Evolutionary conservation across 192 early-diverging fungal species (phyloP).

Genomic region (Coemansia sp.): DNA sequence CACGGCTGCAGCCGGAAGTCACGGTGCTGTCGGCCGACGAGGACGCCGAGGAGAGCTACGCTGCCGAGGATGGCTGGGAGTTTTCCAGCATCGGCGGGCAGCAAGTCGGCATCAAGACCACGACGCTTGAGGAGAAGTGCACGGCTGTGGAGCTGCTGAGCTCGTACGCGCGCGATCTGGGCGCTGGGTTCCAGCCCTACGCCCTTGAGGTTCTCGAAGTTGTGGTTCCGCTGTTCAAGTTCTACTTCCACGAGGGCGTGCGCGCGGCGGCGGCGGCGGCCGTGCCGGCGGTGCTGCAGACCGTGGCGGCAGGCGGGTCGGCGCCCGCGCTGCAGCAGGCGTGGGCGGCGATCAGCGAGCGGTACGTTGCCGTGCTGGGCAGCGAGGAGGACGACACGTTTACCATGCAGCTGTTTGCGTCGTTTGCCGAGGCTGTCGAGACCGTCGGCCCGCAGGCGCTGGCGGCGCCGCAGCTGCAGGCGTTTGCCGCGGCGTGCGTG

Average conservation of each 20-base stretch:
- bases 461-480: conserved; percentile 59
- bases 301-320: conserved; percentile 51
- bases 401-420: conserved; percentile 69
- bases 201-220: conserved; percentile 79
- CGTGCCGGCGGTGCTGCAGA: conserved; percentile 74
- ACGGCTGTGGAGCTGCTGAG: conserved; percentile 97
- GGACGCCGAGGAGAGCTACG: conserved; percentile 82
- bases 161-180: conserved; percentile 90
- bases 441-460: conserved; percentile 39
- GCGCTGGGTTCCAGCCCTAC: conserved; percentile 82
- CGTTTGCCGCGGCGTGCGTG: conserved; percentile 65
- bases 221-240: conserved; percentile 84
- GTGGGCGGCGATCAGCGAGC: conserved; percentile 71
- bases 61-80: conserved; percentile 98
- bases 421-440: conserved; percentile 69
- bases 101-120: conserved; percentile 93
- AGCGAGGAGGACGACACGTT: conserved; percentile 80
- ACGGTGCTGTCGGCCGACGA: conserved; percentile 79
- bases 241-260: conserved; percentile 98
- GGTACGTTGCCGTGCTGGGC: conserved; percentile 73
- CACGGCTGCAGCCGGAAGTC: conserved; percentile 90
- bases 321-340: conserved; percentile 38
- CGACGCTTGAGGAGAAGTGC: conserved; percentile 95
- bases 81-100: conserved; percentile 88
- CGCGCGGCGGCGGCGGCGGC: conserved; percentile 77